Conservation (phyloP, 129 eudicot genomes). For the Artemisia tridentata region DNA sequence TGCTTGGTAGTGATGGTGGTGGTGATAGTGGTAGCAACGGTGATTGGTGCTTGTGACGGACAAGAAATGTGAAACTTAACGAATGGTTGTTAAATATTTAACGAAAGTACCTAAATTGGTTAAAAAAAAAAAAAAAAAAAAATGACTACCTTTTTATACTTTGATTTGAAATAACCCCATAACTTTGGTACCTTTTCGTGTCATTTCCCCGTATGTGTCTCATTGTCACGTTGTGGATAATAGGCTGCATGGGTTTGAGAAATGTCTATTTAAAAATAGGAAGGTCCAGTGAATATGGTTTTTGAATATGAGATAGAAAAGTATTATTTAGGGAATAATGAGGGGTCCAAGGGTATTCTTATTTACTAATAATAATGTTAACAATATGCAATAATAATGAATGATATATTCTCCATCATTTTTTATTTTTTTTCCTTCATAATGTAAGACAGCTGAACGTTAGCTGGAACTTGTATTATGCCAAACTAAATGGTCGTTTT, state of each 20-base stretch:
- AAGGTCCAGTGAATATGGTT: slow-evolving; percentile 21
- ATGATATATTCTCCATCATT: slow-evolving; percentile 20
- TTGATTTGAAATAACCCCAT: too few relatives aligned
- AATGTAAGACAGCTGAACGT: slow-evolving; percentile 27
- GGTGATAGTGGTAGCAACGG: too few relatives aligned
- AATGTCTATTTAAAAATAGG: background rate
- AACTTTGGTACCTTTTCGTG: too few relatives aligned
- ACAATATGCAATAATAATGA: background rate
- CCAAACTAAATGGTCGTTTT: background rate
- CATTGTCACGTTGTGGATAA: slow-evolving; percentile 14
- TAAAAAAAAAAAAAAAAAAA: too few relatives aligned
- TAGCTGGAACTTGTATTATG: slow-evolving; percentile 14
- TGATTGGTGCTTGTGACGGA: too few relatives aligned
- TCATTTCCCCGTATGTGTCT: too few relatives aligned
- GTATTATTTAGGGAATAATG: slow-evolving; percentile 13
- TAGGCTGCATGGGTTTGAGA: slow-evolving; percentile 25
- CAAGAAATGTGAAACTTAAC: too few relatives aligned
- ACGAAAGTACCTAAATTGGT: too few relatives aligned
- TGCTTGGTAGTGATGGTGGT: too few relatives aligned
- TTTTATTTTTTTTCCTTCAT: slow-evolving; percentile 11
- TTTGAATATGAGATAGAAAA: slow-evolving; percentile 15
- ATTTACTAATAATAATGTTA: background rate
- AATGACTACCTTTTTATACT: too few relatives aligned
- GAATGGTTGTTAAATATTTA: too few relatives aligned
- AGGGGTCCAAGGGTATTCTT: slow-evolving; percentile 13